These are phyloP conservation scores for Luffa acutangula DNA, from an alignment of 306 rosid species.

Conservation along the genomic window DNA sequence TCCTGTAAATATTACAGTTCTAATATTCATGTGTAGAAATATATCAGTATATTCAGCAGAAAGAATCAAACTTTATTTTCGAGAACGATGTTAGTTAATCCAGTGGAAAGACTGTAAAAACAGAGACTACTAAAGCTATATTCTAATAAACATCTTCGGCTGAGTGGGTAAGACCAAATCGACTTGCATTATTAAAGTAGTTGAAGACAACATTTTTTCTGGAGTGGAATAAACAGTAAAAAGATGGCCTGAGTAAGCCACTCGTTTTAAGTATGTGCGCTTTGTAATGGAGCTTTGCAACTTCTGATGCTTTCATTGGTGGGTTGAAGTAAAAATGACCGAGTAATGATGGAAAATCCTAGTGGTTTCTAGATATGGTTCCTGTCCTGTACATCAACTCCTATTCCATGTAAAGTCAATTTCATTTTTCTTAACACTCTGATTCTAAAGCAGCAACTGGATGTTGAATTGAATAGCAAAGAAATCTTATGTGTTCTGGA, in stretches of 20 bases:
- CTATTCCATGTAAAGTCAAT: not conserved
- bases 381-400: not conserved
- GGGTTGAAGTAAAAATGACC: not conserved
- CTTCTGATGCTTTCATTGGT: not conserved
- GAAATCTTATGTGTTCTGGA: not conserved
- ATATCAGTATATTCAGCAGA: not conserved
- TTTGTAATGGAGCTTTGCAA: not conserved
- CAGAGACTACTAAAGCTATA: not conserved
- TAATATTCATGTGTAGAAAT: not conserved
- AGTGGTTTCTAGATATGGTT: not conserved
- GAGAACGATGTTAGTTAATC: not conserved
- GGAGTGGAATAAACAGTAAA: not conserved
- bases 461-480: not conserved
- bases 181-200: not conserved
- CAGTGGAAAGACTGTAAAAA: not conserved
- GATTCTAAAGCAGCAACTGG: not conserved
- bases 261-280: not conserved
- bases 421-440: not conserved
- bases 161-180: not conserved
- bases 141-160: not conserved
- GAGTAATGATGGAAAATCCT: not conserved
- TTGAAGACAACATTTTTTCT: not conserved
- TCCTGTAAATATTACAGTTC: not conserved
- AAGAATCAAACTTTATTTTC: not conserved
- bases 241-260: not conserved